Conservation (phyloP, 1,284 basidiomycete species). For the Boletus mariae region DNA sequence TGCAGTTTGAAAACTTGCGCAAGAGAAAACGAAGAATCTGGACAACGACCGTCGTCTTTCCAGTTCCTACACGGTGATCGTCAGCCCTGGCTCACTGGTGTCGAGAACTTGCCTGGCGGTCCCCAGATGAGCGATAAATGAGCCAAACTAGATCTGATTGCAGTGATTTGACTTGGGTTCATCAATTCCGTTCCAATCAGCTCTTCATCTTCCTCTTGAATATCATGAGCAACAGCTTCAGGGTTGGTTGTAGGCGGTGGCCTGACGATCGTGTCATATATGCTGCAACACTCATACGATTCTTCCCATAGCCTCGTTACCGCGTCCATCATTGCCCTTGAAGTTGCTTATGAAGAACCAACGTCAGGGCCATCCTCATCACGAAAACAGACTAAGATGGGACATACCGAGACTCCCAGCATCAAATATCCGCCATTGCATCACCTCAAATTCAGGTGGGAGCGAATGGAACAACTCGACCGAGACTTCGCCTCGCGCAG, state of each 20-base stretch:
- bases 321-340: constrained; percentile 62
- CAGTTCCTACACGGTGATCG: constrained; percentile 44
- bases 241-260: constrained; percentile 10
- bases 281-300: constrained; percentile 44
- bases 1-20: constrained; percentile 34
- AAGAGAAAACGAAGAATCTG: constrained; percentile 52
- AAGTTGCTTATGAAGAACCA: constrained; percentile 41
- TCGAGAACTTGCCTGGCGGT: constrained; percentile 47
- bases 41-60: constrained; percentile 66
- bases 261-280: constrained; percentile 45
- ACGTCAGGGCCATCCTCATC: neutral
- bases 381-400: neutral
- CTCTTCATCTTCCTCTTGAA: constrained; percentile 17
- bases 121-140: constrained; percentile 61
- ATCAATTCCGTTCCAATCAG: constrained; percentile 30
- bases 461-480: constrained; percentile 52
- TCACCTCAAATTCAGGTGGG: constrained; percentile 52
- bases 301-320: constrained; percentile 44
- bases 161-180: constrained; percentile 52
- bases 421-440: constrained; percentile 62
- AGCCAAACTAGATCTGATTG: constrained; percentile 41
- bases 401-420: constrained; percentile 53
- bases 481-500: constrained; percentile 49
- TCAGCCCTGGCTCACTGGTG: neutral
- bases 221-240: neutral